Evolutionary conservation across 2,329 filamentous ascomycete species (phyloP), one percentile per base, ranked within the genome.

Genomic region (Teratosphaeria zuluensis): DNA sequence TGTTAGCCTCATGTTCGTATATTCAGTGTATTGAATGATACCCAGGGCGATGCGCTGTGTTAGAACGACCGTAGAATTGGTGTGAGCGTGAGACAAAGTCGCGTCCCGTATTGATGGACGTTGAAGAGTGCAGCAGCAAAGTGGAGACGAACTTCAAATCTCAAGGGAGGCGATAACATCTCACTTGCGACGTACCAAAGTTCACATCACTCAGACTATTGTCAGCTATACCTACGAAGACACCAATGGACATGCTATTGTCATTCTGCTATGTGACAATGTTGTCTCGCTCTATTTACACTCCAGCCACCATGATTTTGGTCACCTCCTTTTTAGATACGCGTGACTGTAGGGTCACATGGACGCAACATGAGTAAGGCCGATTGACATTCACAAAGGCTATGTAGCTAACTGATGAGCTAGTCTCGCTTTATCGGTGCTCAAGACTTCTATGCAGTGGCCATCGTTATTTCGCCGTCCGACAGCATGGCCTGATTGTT

Each of bases 21-120:
- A 16, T 55, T 30, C 24, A 14, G 35, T 42, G 31, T 52, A 35
- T 21, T 35, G 48, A 19, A 56, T 21, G 7, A 56, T 64, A 65
- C 63, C 63, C 55, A 65, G 63, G 63, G 63, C 63, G 59, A 64
- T 65, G 63, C 62, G 56, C 42, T 56, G 54, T 56, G 42, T 55
- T 32, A 28, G 42, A 19, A 30, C 42, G 56, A 55, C 56, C 35
- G 35, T 31, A 48, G 55, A 28, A 12, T 11, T 19, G 56, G 31
- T 51, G 42, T 54, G 12, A 19, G 12, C 14, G 38, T 51, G 53
- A 55, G 35, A 55, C 28, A 53, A 53, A 53, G 42, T 48, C 42
- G 42, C 42, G 42, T 48, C 19, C n/a, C 16, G 42, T 48, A 48
- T 8, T 46, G 38, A 16, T 21, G 54, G 14, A 42, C 32, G 35